Conservation (phyloP, 225 moss, liverwort and hornwort genomes). For the Physcomitrellopsis africana region DNA sequence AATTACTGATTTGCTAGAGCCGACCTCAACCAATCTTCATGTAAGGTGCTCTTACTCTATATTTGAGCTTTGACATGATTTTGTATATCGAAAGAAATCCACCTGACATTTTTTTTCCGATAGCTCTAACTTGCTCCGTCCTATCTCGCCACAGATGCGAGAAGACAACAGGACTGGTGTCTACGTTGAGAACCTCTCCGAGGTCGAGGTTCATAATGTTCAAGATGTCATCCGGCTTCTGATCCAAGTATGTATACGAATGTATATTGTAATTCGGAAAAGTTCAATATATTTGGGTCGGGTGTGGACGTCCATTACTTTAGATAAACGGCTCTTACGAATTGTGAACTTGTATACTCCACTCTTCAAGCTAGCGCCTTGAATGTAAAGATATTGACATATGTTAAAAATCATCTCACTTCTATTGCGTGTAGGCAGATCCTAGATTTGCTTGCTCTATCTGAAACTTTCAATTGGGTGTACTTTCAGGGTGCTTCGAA, state of each 20-base stretch:
- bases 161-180: conserved; percentile 47
- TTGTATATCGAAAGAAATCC: too few species aligned
- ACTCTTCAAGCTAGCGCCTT: neutral
- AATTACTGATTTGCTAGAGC: conserved; percentile 46
- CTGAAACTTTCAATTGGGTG: neutral
- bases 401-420: neutral
- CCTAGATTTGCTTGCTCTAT: conserved; percentile 1
- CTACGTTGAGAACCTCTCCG: conserved; percentile 44
- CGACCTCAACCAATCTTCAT: conserved; percentile 38
- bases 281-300: neutral
- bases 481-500: conserved; percentile 42
- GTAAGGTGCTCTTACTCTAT: conserved; percentile 20
- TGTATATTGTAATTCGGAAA: too few species aligned
- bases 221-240: conserved; percentile 42
- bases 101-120: neutral
- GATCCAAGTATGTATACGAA: conserved; percentile 23
- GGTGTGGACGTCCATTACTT: neutral
- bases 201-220: conserved; percentile 37
- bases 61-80: neutral
- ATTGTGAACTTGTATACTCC: neutral
- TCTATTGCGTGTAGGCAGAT: neutral
- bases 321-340: neutral
- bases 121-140: neutral
- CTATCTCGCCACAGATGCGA: conserved; percentile 31
- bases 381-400: neutral